Evolutionary conservation across 768 basidiomycete genomes (phyloP), one percentile per base, ranked within the genome.

Genomic region (Mycena galopus): DNA sequence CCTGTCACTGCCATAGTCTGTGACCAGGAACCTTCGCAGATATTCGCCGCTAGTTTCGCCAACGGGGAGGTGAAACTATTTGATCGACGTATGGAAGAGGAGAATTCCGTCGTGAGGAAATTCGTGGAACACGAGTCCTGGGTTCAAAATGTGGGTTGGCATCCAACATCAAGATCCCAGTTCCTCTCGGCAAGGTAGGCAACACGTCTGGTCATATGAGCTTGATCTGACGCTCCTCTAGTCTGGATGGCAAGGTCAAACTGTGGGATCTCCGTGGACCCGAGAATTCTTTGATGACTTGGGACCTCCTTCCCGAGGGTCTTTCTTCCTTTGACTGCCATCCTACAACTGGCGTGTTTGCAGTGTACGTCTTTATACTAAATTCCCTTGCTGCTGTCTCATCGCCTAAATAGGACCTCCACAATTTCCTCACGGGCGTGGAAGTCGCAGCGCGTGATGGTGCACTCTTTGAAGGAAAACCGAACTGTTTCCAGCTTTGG

Each of bases 11-110:
- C 94, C 0, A 90, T 99, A 59, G 86, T 89, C 2, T 94, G 93
- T 12, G 96, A 98, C 73, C 80, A 89, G 55, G 90, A 91, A 17
- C 88, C 91, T 0, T 91, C 93, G 21, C 91, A 94, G 68, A 91
- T 92, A 2, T 96, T 98, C 81, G 86, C 94, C 17, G 94, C 96
- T 11, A 92, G 96, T 68, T 98, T 98, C 80, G 98, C 94, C 19
- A 96, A 99, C 80, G 98, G 98, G 14, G 87, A 88, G 5, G 89
- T 99, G 63, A 92, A 94, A 76, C 86, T 98, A 3, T 99, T 96
- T 82, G 98, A 99, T 84, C 92, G 94, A 37, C 90, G 98, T n/a
- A 81, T 95, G 16, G 90, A 92, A 72, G 92, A 93, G 62, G 92
- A 96, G 10, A 92, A 96, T 67, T 91, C 95, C 6, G 91, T 97